Evolutionary conservation across 1,284 basidiomycete species (phyloP).

Genomic region (Cryptococcus sp.): DNA sequence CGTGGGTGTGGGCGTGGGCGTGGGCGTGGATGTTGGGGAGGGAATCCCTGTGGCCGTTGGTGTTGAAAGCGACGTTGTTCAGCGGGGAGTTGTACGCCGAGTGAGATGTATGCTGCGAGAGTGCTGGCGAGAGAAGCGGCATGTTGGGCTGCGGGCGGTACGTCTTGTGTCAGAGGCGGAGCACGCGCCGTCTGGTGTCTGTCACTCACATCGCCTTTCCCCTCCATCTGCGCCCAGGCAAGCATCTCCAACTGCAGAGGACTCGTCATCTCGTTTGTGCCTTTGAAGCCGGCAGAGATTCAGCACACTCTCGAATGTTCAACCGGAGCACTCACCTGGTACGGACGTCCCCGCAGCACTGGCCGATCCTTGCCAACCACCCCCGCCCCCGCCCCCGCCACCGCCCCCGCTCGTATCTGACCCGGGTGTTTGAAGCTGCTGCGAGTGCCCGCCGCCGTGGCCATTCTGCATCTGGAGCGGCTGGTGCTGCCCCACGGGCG

Average conservation of each 20-base stretch:
- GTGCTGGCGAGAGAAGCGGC: constrained; percentile 42
- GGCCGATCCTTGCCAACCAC: constrained; percentile 9
- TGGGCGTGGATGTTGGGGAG: constrained; percentile 4
- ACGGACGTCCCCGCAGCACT: constrained; percentile 31
- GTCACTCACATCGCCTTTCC: constrained; percentile 37
- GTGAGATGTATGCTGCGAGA: constrained; percentile 26
- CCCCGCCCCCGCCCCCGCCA: constrained; percentile 4
- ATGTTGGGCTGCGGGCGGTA: constrained; percentile 28
- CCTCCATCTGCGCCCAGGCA: constrained; percentile 27
- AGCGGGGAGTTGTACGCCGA: constrained; percentile 35
- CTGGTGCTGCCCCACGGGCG: constrained; percentile 15
- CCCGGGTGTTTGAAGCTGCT: neutral
- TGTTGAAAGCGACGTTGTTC: constrained; percentile 18
- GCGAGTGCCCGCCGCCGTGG: neutral
- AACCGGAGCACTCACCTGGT: constrained; percentile 29
- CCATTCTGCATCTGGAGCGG: neutral
- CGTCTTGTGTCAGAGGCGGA: neutral
- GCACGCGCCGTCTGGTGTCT: neutral
- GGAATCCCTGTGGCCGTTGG: constrained; percentile 3
- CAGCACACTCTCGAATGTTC: neutral
- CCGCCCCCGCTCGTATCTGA: constrained; percentile 1
- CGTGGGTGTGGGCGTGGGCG: too few species aligned
- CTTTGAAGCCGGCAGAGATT: constrained; percentile 13
- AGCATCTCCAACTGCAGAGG: constrained; percentile 46
- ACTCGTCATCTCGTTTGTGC: constrained; percentile 44